These are phyloP conservation scores for Fraxinus albicans DNA, from an alignment of 305 asterid species.

Conservation along the genomic window DNA sequence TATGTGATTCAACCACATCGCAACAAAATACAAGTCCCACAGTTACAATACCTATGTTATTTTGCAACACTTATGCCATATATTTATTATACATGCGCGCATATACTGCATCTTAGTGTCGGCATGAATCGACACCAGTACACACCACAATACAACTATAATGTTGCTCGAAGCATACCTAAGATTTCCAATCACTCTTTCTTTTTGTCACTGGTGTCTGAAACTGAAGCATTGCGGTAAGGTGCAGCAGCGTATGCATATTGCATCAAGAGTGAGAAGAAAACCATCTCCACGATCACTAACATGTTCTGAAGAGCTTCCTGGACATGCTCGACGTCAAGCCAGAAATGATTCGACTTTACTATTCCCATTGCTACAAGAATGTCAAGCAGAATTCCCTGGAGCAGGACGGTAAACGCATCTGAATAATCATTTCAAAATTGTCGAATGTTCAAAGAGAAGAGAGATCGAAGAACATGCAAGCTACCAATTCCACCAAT, in stretches of 20 bases:
- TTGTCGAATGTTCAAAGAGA: not conserved
- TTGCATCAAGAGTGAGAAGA: slow-evolving; percentile 75
- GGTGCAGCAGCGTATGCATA: slow-evolving; percentile 83
- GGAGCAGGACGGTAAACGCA: slow-evolving; percentile 7
- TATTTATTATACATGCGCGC: not conserved
- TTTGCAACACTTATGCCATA: not conserved
- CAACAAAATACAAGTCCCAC: not conserved
- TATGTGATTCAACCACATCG: too few relatives aligned
- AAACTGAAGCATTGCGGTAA: slow-evolving; percentile 50
- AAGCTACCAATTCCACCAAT: not conserved
- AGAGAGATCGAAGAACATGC: not conserved
- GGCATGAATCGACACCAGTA: not conserved
- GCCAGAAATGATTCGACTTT: slow-evolving; percentile 75
- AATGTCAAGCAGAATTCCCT: slow-evolving; percentile 60
- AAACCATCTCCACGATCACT: slow-evolving; percentile 88
- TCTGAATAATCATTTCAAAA: not conserved
- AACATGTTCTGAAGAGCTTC: slow-evolving; percentile 75
- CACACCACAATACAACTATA: not conserved
- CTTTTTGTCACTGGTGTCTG: slow-evolving; percentile 41
- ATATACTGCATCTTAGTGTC: not conserved
- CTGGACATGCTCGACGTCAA: slow-evolving; percentile 72
- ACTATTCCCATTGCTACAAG: slow-evolving; percentile 66
- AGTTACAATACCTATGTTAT: not conserved
- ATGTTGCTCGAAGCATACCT: not conserved
- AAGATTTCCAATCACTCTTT: slow-evolving; percentile 9